Percentiles rank a stretch among this genome's conserved stretches.
These are phyloP conservation scores for Leccinum imitatum DNA, from an alignment of 768 basidiomycete species.

Conservation along the genomic window DNA sequence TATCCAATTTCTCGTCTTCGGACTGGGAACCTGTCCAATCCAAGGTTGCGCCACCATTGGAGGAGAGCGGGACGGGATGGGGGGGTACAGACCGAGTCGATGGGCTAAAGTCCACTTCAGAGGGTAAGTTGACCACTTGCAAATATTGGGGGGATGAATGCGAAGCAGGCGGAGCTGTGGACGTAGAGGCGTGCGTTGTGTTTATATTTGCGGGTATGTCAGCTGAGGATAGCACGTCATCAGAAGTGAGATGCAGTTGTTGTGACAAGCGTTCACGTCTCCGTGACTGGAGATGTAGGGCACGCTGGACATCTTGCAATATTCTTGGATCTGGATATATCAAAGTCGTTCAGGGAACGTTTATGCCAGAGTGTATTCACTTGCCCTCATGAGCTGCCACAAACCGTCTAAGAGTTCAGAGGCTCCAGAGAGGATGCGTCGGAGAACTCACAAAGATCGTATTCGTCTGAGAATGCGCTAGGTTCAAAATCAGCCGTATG, in stretches of 20 bases:
- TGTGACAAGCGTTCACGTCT: conserved; percentile 59
- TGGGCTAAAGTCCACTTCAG: conserved; percentile 72
- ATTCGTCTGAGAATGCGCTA: conserved; percentile 67
- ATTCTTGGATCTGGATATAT: conserved; percentile 65
- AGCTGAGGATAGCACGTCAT: conserved; percentile 24
- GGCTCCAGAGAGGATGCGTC: conserved; percentile 2
- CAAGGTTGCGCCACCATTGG: conserved; percentile 65
- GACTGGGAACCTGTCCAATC: conserved; percentile 66
- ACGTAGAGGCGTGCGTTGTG: conserved; percentile 34
- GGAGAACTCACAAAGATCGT: conserved; percentile 64
- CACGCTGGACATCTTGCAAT: conserved; percentile 77
- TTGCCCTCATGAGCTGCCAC: conserved; percentile 71
- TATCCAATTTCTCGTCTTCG: conserved; percentile 59
- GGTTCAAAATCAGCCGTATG: conserved; percentile 37
- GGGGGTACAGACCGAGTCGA: conserved; percentile 46
- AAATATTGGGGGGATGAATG: conserved; percentile 24
- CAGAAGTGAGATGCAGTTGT: conserved; percentile 17
- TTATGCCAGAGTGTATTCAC: conserved; percentile 19
- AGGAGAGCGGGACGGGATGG: conserved; percentile 70
- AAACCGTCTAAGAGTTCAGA: conserved; percentile 12
- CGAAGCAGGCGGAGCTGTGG: conserved; percentile 17
- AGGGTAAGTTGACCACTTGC: conserved; percentile 16
- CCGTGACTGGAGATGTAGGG: conserved; percentile 68
- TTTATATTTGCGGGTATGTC: conserved; percentile 29
- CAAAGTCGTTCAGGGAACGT: conserved; percentile 14